phyloP scores from a whole-genome alignment of 495 filamentous ascomycete genomes.

The Cercophora sp. region DNA sequence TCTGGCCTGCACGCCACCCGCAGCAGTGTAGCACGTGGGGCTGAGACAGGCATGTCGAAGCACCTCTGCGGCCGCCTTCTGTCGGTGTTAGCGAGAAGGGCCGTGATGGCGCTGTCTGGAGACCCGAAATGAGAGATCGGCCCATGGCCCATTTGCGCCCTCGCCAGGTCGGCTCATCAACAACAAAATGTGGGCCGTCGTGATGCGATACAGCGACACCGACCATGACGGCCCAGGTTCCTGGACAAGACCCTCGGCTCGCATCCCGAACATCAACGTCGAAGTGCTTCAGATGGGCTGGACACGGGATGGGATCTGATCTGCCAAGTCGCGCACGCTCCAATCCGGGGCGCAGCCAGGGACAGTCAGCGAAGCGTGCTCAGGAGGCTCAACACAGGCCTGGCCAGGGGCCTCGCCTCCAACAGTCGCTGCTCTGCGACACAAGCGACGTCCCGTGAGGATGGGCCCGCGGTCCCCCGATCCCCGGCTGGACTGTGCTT shows the following conservation, averaged over 20 bases:
- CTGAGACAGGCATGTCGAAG: background rate
- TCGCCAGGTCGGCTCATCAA: no score
- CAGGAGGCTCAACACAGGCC: conserved; percentile 17
- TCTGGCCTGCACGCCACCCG: background rate
- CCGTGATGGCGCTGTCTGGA: no score
- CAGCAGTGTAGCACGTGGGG: background rate
- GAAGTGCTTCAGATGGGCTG: conserved; percentile 10
- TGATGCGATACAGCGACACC: background rate
- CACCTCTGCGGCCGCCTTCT: background rate
- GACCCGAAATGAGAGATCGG: no score
- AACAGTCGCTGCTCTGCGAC: conserved; percentile 16
- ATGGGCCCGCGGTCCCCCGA: conserved; percentile 4
- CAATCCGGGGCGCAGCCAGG: conserved; percentile 8
- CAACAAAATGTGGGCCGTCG: background rate
- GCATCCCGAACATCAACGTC: conserved; percentile 20
- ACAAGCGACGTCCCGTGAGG: conserved; percentile 21
- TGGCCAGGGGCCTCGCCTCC: conserved; percentile 14
- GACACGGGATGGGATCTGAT: conserved; percentile 7
- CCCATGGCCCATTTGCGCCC: no score
- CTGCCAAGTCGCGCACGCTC: background rate
- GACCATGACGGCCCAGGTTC: background rate
- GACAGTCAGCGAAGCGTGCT: conserved; percentile 16
- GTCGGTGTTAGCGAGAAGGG: no score
- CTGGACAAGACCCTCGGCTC: conserved; percentile 13
- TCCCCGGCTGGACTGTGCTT: conserved; percentile 7